phyloP scores from a whole-genome alignment of 148 eudicot genomes.

The Mesembryanthemum crystallinum region DNA sequence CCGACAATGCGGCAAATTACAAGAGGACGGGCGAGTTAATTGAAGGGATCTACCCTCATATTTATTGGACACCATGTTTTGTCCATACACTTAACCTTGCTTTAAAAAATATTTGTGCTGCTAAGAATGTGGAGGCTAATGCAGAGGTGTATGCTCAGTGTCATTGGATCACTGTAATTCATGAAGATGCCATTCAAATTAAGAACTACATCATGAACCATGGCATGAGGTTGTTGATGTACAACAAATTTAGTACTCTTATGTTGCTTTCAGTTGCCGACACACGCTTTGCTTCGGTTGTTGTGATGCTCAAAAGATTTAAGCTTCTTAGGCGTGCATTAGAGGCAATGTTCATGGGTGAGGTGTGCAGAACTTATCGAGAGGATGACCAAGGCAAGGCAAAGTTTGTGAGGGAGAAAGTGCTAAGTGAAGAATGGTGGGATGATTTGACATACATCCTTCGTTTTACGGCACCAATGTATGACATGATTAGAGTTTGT shows the following conservation, averaged over 20 bases:
- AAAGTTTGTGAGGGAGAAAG: conserved; percentile 13
- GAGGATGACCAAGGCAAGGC: conserved; percentile 24
- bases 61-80: no score
- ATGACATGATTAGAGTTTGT: conserved; percentile 19
- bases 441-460: conserved; percentile 19
- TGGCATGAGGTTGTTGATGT: conserved; percentile 26
- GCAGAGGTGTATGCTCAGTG: background rate
- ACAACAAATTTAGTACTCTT: conserved; percentile 22
- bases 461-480: background rate
- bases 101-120: no score
- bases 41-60: no score
- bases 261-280: conserved; percentile 28
- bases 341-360: conserved; percentile 21
- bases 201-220: conserved; percentile 34
- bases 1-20: no score
- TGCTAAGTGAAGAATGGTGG: conserved; percentile 28
- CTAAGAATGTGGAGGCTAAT: no score
- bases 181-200: conserved; percentile 7
- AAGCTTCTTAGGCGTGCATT: conserved; percentile 13
- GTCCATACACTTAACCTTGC: no score
- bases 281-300: conserved; percentile 19
- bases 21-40: no score
- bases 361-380: conserved; percentile 20
- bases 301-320: conserved; percentile 25
- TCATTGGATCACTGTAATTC: conserved; percentile 19